Base-by-base conservation (phyloP, 2,329 filamentous ascomycete species). In the Tolypocladium album region DNA sequence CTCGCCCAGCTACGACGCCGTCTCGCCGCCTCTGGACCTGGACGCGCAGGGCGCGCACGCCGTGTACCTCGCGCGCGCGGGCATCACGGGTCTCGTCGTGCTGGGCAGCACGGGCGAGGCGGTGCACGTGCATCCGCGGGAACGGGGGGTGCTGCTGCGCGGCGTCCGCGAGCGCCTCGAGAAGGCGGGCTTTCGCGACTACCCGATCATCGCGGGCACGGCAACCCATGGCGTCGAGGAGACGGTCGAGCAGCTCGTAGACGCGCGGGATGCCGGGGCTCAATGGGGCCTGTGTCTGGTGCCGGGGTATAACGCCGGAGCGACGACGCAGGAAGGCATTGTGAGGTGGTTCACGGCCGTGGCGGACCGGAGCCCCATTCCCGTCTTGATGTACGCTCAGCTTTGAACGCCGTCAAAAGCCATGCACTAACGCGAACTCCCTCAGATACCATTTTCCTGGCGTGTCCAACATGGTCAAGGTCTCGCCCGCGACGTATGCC, bases 71-170 rank as follows among this genome's bases (percentile, higher is more conserved):
- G 84, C 84, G 43, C 76, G 78, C 58, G 78, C 79, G 64, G 85
- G 85, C 60, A 81, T 88, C 65, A 76, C 76, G 38, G 85, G 85
- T 27, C 75, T 88, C 34, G 82, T 87, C 13, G 75, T 87, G 47
- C 79, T 87, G 57, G 85, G 85, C 31, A 84, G 80, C 45, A 88
- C 85, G 0, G 85, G 85, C 61, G 85, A 88, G 69, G 82, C 83
- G 0, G 80, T 88, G 52, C 84, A 87, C 70, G 74, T 88, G 56
- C 79, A 80, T 24, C 76, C 76, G n/a, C 66, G 73, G n/a, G 85
- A 88, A 65, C 82, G 85, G 40, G 75, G 74, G 60, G 72, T 77
- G 53, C 72, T 87, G 55, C 76, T 88, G 47, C 72, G 74, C n/a
- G 79, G 78, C 58, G 79, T 85, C 58, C 78, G 83, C 58, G 75